Conservation (phyloP, 2,329 filamentous ascomycete species). For the Neobulgaria alba region DNA sequence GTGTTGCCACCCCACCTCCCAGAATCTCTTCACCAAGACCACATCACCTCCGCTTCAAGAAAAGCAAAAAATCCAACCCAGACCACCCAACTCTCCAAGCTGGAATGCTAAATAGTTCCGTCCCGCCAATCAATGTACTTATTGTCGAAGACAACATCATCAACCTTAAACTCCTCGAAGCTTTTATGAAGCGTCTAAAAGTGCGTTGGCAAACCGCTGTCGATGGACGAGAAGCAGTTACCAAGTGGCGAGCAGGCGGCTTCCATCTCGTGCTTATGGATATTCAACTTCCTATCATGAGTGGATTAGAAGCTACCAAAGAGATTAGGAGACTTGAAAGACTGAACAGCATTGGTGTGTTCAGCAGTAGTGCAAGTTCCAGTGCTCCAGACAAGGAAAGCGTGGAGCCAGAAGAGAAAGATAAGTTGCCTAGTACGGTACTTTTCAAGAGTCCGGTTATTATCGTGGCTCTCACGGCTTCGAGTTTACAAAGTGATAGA, state of each 20-base stretch:
- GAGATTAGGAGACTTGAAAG: slow-evolving; percentile 87
- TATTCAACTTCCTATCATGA: slow-evolving; percentile 96
- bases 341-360: slow-evolving; percentile 87
- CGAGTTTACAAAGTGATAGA: slow-evolving; percentile 86
- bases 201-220: slow-evolving; percentile 96
- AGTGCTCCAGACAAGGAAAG: slow-evolving; percentile 39
- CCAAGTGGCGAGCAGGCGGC: slow-evolving; percentile 84
- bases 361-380: slow-evolving; percentile 58
- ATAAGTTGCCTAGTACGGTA: slow-evolving; percentile 57
- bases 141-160: slow-evolving; percentile 99
- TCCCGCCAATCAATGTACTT: slow-evolving; percentile 92
- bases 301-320: slow-evolving; percentile 84
- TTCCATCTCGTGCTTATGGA: slow-evolving; percentile 98
- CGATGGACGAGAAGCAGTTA: slow-evolving; percentile 87
- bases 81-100: slow-evolving; percentile 43
- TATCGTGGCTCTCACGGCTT: slow-evolving; percentile 92
- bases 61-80: slow-evolving; percentile 43
- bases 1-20: slow-evolving; percentile 35
- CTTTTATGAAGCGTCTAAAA: slow-evolving; percentile 91
- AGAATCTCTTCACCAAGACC: slow-evolving; percentile 41
- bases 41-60: slow-evolving; percentile 33
- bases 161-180: slow-evolving; percentile 86
- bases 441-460: slow-evolving; percentile 96
- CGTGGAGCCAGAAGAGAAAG: slow-evolving; percentile 48
- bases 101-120: slow-evolving; percentile 66